Evolutionary conservation across 306 rosid species (phyloP).

Genomic region (Sesbania bispinosa): DNA sequence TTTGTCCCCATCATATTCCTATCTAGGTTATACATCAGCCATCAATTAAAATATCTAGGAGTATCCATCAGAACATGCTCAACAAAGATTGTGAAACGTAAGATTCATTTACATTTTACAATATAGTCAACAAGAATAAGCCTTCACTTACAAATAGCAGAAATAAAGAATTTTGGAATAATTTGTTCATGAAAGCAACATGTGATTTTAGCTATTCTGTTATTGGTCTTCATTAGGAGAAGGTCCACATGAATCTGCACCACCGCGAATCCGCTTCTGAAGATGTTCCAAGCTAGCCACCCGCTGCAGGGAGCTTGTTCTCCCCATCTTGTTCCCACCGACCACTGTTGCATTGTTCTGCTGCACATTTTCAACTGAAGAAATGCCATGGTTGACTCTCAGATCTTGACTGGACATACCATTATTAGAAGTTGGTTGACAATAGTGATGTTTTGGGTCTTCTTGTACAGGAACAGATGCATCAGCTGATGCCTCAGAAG

Average conservation of each 20-base stretch:
- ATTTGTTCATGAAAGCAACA: conserved; percentile 6
- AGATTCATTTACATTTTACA: conserved; percentile 28
- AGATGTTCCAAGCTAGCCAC: conserved; percentile 97
- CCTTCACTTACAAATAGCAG: conserved; percentile 15
- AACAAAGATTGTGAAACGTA: conserved; percentile 14
- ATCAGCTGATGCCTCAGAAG: conserved; percentile 73
- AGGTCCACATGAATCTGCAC: conserved; percentile 32
- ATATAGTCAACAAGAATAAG: conserved; percentile 29
- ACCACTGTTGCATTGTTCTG: conserved; percentile 34
- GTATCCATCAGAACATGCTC: conserved; percentile 1
- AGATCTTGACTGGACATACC: conserved; percentile 36
- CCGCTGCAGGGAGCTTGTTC: conserved; percentile 58
- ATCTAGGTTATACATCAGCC: neutral
- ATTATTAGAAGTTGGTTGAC: conserved; percentile 41
- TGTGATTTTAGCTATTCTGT: conserved; percentile 3
- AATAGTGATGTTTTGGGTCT: conserved; percentile 45
- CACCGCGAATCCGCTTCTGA: conserved; percentile 80
- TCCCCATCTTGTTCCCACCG: conserved; percentile 52
- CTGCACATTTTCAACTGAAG: conserved; percentile 50
- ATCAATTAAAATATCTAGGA: neutral
- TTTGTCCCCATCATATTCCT: neutral
- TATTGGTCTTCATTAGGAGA: conserved; percentile 49
- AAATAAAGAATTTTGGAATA: conserved; percentile 21
- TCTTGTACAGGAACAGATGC: conserved; percentile 67
- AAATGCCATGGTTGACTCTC: conserved; percentile 43